Evolutionary conservation across 768 basidiomycete species (phyloP).

Genomic region (Neoboletus magnificus): DNA sequence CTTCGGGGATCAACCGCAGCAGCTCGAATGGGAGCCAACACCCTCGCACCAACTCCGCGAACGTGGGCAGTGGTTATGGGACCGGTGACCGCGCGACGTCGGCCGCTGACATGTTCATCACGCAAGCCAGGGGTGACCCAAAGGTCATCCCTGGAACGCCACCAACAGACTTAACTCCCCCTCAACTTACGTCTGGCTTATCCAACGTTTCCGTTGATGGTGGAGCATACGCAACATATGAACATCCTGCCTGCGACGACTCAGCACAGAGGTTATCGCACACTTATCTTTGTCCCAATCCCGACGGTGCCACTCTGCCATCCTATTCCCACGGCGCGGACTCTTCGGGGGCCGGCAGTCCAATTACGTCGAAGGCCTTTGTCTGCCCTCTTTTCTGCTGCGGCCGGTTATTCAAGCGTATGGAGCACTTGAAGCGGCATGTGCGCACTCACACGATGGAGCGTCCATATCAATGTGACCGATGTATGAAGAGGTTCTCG

Average conservation of each 20-base stretch:
- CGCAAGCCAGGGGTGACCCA: slow-evolving; percentile 58
- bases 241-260: slow-evolving; percentile 18
- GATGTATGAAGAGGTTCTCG: slow-evolving; percentile 80
- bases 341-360: slow-evolving; percentile 18
- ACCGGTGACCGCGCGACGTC: slow-evolving; percentile 36
- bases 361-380: slow-evolving; percentile 59
- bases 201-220: slow-evolving; percentile 19
- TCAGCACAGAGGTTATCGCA: slow-evolving; percentile 16
- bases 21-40: slow-evolving; percentile 20
- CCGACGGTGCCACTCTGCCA: slow-evolving; percentile 13
- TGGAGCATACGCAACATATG: slow-evolving; percentile 19
- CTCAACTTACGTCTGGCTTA: slow-evolving; percentile 21
- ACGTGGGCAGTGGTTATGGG: slow-evolving; percentile 29
- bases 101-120: slow-evolving; percentile 65
- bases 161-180: slow-evolving; percentile 13
- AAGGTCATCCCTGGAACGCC: slow-evolving; percentile 23
- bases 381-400: slow-evolving; percentile 85
- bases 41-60: slow-evolving; percentile 7
- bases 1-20: slow-evolving; percentile 28
- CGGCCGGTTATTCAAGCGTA: slow-evolving; percentile 82
- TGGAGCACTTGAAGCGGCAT: slow-evolving; percentile 89
- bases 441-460: slow-evolving; percentile 89
- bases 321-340: slow-evolving; percentile 21
- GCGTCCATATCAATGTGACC: slow-evolving; percentile 70
- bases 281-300: slow-evolving; percentile 11